phyloP scores from a whole-genome alignment of 805 yeast genomes.

The Starmerella apis region DNA sequence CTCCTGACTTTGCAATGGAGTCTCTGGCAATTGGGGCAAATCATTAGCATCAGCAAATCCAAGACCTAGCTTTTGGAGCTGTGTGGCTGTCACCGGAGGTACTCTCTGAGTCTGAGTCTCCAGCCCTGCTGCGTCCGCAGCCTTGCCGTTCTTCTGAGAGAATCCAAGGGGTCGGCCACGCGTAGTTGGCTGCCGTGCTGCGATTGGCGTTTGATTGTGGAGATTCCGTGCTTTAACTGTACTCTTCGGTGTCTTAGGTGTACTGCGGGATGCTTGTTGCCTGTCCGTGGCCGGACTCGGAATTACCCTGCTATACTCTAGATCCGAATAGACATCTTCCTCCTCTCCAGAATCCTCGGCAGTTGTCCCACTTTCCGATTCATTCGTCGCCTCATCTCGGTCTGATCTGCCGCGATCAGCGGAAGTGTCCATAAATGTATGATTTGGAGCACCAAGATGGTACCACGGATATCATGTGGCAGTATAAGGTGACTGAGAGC shows the following conservation, averaged over 20 bases:
- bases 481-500: not conserved
- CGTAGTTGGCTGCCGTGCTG: not conserved
- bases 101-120: slow-evolving; percentile 5
- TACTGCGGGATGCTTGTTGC: slow-evolving; percentile 5
- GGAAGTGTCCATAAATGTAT: not conserved
- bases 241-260: slow-evolving; percentile 8
- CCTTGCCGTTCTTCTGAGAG: not conserved
- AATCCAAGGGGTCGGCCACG: not conserved
- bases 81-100: slow-evolving; percentile 1
- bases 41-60: not conserved
- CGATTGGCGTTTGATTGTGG: not conserved
- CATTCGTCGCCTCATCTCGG: not conserved
- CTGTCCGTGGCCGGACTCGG: slow-evolving; percentile 7
- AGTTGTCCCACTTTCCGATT: slow-evolving; percentile 7
- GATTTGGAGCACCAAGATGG: not conserved
- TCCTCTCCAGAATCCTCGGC: slow-evolving; percentile 14
- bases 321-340: slow-evolving; percentile 14
- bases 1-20: slow-evolving; percentile 6
- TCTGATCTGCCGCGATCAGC: not conserved
- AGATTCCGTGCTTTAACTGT: not conserved
- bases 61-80: not conserved
- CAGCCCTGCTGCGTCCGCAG: not conserved
- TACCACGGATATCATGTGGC: slow-evolving; percentile 4
- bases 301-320: slow-evolving; percentile 17
- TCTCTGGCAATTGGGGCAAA: not conserved